Evolutionary conservation across 805 yeast species (phyloP).

Genomic region (Kazachstania taianensis): DNA sequence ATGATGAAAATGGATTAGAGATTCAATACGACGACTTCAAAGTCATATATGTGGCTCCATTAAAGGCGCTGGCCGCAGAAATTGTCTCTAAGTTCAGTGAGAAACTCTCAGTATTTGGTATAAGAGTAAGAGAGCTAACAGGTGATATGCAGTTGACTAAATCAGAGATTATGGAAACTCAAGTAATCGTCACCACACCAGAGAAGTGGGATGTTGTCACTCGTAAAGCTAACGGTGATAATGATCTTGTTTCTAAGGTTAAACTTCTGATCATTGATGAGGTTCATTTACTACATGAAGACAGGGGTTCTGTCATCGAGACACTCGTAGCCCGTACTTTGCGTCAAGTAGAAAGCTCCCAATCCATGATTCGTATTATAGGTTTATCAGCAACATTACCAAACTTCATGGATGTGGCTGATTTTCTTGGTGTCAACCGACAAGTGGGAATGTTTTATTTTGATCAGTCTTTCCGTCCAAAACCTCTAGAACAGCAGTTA

Average conservation of each 20-base stretch:
- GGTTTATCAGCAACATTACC: conserved; percentile 94
- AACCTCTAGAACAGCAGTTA: conserved; percentile 81
- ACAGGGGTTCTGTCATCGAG: conserved; percentile 95
- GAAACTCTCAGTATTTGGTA: conserved; percentile 74
- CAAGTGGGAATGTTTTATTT: conserved; percentile 89
- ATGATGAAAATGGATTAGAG: conserved; percentile 42
- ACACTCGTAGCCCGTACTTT: conserved; percentile 89
- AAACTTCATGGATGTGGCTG: conserved; percentile 86
- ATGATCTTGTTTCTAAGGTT: conserved; percentile 73
- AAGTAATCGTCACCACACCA: conserved; percentile 86
- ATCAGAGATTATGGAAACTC: conserved; percentile 71
- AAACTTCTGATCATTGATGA: conserved; percentile 87
- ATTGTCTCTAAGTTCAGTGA: conserved; percentile 81
- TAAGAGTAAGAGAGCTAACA: conserved; percentile 77
- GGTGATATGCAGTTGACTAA: conserved; percentile 92
- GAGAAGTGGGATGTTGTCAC: conserved; percentile 98
- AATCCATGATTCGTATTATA: conserved; percentile 85
- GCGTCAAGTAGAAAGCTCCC: conserved; percentile 90
- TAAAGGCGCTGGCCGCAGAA: conserved; percentile 93
- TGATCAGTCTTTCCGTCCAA: conserved; percentile 88
- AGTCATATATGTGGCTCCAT: conserved; percentile 85
- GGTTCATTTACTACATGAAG: conserved; percentile 93
- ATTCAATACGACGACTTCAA: conserved; percentile 80
- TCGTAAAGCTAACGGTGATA: conserved; percentile 82
- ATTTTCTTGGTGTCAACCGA: conserved; percentile 83